Evolutionary conservation across 208 protist species (phyloP).

Genomic region (Wallacemonas sp.): DNA sequence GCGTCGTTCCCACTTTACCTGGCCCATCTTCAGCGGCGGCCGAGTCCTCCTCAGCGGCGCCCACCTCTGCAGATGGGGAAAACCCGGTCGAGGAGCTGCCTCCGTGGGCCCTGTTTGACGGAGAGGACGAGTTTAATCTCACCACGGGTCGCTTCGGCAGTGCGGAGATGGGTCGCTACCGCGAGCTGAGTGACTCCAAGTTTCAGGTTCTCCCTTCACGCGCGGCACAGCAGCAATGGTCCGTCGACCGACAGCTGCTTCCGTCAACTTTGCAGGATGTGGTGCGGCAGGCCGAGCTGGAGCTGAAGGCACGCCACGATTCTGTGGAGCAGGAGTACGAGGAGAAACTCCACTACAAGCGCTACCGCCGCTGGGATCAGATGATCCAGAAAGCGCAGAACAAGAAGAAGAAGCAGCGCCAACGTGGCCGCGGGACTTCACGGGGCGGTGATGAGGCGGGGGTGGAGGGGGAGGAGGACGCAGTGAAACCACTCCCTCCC

Average conservation of each 20-base stretch:
- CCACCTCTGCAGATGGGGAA: neutral
- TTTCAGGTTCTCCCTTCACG: constrained; percentile 69
- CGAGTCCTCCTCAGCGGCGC: too few relatives aligned
- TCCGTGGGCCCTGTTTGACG: constrained; percentile 75
- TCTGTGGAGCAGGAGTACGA: constrained; percentile 69
- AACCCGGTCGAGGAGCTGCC: constrained; percentile 58
- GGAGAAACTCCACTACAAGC: constrained; percentile 47
- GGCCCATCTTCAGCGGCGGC: too few relatives aligned
- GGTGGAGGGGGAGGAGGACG: constrained; percentile 15
- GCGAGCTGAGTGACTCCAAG: constrained; percentile 83
- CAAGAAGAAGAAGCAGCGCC: constrained; percentile 29
- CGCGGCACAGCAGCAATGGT: constrained; percentile 59
- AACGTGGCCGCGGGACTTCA: neutral
- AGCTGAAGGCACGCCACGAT: constrained; percentile 45
- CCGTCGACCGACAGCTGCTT: constrained; percentile 70
- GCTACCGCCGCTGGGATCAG: constrained; percentile 81
- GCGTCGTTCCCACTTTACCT: too few relatives aligned
- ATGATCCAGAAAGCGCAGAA: constrained; percentile 64
- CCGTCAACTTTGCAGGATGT: constrained; percentile 61
- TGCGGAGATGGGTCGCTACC: constrained; percentile 59
- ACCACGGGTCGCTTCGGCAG: constrained; percentile 78
- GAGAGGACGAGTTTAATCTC: constrained; percentile 84
- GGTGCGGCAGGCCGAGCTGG: constrained; percentile 60
- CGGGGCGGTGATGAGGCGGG: too few relatives aligned
- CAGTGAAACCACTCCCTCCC: constrained; percentile 47